Base-by-base conservation (phyloP, 1,139 yeast genomes). In the Diutina pseudorugosa region DNA sequence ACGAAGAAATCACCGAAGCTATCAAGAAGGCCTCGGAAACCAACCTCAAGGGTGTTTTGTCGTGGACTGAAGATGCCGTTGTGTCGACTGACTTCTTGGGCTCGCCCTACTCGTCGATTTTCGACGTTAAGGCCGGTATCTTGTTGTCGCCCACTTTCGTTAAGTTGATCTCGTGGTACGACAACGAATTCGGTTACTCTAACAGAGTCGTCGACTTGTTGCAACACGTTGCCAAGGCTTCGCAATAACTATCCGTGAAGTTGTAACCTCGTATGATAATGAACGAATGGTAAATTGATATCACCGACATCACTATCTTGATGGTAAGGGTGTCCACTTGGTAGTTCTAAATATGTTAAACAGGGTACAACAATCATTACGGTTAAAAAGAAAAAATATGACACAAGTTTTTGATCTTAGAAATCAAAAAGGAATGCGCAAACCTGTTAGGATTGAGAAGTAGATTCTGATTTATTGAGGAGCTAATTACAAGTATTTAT, bases 161-260 rank as follows among this genome's bases (percentile, higher is more conserved):
- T 74, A 85, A 85, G 82, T 83, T 86, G 73, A 79, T 85, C 72
- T 76, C 93, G 57, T 85, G 94, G 94, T 85, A 85, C 82, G 95
- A 86, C 72, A 85, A 85, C 76, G 95, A 86, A 77, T 86, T 70
- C 78, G 95, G 95, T 70, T 86, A 86, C 88, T 85, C 93, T 66
- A 83, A 89, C 77, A 86, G 95, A 79, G 94, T 85, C 59, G 91
- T 85, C 61, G 94, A 85, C 79, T 80, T 85, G 69, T 76, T 85
- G 68, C 80, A 82, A 72, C 82, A 77, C 79, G 82, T 83, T 67
- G 88, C 91, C 65, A 74, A 76, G 68, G 54, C 60, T 55, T 30
- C 36, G 36, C 52, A 53, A 50, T 60, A 59, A 57, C 42, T 40
- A 40, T n/a, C 42, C 42, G 42, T 40, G 42, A 40, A 40, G 20